Evolutionary conservation across 1,284 basidiomycete genomes (phyloP).

Genomic region (Amylostereum areolatum): DNA sequence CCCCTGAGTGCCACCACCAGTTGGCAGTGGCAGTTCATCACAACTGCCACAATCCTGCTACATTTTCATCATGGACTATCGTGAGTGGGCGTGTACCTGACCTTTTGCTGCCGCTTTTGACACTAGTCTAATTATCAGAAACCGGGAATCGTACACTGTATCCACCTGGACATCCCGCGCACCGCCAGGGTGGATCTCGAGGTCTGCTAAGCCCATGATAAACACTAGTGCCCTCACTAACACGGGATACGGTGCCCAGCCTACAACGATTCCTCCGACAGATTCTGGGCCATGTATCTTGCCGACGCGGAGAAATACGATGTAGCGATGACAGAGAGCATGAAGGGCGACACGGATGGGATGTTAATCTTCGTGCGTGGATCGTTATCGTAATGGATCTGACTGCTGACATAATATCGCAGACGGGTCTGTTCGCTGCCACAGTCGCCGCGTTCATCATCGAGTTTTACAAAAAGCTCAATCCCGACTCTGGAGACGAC

Average conservation of each 20-base stretch:
- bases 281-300: constrained; percentile 11
- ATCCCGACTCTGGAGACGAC: constrained; percentile 25
- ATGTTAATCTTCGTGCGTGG: constrained; percentile 33
- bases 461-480: constrained; percentile 33
- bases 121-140: too few relatives aligned
- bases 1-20: too few relatives aligned
- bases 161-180: too few relatives aligned
- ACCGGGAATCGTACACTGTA: too few relatives aligned
- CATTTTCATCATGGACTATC: too few relatives aligned
- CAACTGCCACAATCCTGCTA: too few relatives aligned
- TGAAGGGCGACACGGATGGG: constrained; percentile 37
- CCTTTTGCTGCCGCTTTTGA: too few relatives aligned
- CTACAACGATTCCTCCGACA: constrained; percentile 1
- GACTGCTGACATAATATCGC: neutral
- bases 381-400: neutral
- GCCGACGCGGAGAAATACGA: constrained; percentile 8
- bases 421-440: constrained; percentile 39
- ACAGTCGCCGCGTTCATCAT: constrained; percentile 39
- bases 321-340: constrained; percentile 19
- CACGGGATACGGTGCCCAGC: constrained; percentile 1
- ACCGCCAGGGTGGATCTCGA: too few relatives aligned
- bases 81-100: too few relatives aligned
- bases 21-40: too few relatives aligned
- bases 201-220: too few relatives aligned
- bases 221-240: too few relatives aligned